Base-by-base conservation (phyloP, 2,329 filamentous ascomycete genomes). In the Arthroderma sp. region DNA sequence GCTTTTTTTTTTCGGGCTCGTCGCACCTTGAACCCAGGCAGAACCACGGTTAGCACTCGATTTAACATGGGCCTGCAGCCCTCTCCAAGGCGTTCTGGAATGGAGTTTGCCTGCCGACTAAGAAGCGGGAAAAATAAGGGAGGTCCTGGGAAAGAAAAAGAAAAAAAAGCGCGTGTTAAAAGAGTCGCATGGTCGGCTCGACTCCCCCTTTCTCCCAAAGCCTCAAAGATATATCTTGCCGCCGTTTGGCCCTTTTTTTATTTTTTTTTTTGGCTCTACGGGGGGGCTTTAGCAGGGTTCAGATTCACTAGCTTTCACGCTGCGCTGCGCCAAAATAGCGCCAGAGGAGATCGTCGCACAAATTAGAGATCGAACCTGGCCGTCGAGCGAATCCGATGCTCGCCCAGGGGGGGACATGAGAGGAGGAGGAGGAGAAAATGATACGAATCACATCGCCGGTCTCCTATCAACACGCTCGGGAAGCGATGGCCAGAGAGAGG, bases 261-360 rank as follows among this genome's bases (percentile, higher is more conserved):
- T 9, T 9, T 41, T 41, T 17, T 41, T 41, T 41, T 21, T 43
- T 19, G 39, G 39, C 39, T 43, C 39, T 17, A 13, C 33, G 19
- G 25, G 47, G 44, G 11, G 44, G 9, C 13, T 28, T 7, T 31
- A 7, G n/a, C 44, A 31, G 44, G 44, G 44, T 9, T 51, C 23
- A 19, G 23, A 19, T 33, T 51, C 44, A 25, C 25, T 51, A 51
- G 44, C 44, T 17, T 35, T 13, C 25, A 51, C 41, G 28, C 44
- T 51, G 44, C 28, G 8, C 44, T 51, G 44, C 44, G 44, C 44
- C 44, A 51, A 51, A 51, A n/a, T 51, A 51, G 25, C 44, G 25
- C 25, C 44, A 33, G 44, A n/a, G 44, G 28, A 25, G 44, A 51
- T 51, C 44, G 44, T 51, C 44, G 15, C 44, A 33, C 44, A 51